Evolutionary conservation across 1,284 basidiomycete species (phyloP).

Genomic region (Mrakiaceae sp.): DNA sequence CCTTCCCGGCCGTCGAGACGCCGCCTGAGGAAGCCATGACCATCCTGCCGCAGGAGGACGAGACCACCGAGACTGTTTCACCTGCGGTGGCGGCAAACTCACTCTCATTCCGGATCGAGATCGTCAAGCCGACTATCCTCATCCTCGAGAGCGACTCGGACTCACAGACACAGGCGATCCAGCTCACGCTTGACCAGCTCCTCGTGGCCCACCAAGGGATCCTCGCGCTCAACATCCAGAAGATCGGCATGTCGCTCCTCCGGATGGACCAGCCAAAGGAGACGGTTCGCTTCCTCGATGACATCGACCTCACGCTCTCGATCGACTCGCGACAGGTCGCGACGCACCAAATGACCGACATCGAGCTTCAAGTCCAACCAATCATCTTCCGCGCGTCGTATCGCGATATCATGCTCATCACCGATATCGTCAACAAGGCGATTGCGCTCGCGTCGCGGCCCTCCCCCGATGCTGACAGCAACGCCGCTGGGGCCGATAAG

Average conservation of each 20-base stretch:
- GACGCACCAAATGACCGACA: constrained; percentile 64
- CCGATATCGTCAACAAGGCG: constrained; percentile 78
- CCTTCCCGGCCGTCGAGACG: constrained; percentile 35
- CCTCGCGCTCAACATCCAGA: constrained; percentile 66
- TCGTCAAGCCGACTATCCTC: constrained; percentile 83
- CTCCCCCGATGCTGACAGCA: neutral
- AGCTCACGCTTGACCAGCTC: constrained; percentile 70
- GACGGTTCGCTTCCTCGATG: constrained; percentile 82
- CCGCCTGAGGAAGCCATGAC: constrained; percentile 19
- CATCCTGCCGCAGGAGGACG: constrained; percentile 20
- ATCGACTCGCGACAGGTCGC: constrained; percentile 69
- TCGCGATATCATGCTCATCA: constrained; percentile 83
- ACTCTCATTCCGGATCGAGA: constrained; percentile 64
- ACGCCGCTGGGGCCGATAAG: constrained; percentile 15
- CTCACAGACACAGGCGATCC: constrained; percentile 73
- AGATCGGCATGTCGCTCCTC: constrained; percentile 87
- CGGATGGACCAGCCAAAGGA: constrained; percentile 78
- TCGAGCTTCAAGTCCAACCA: constrained; percentile 67
- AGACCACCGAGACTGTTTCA: constrained; percentile 22
- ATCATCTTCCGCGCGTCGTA: constrained; percentile 87
- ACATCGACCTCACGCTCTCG: constrained; percentile 78
- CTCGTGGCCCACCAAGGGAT: constrained; percentile 82
- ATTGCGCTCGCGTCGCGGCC: constrained; percentile 45
- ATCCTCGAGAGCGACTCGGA: constrained; percentile 79
- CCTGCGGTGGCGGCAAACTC: constrained; percentile 22